Conservation (phyloP, 495 filamentous ascomycete species). For the Cudoniella acicularis region DNA sequence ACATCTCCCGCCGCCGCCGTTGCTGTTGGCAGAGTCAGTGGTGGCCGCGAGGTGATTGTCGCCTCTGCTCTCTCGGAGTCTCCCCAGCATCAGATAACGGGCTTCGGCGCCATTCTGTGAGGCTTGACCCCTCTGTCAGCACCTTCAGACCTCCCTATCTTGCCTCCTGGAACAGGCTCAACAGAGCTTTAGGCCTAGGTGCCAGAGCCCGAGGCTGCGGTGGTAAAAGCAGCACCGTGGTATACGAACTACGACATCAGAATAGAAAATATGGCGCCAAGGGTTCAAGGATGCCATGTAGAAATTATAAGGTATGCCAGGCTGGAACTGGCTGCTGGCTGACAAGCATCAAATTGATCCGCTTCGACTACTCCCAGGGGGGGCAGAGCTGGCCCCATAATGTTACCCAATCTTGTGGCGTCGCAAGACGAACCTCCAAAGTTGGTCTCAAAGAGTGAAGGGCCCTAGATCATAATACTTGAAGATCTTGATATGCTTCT, state of each 20-base stretch:
- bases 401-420: constrained; percentile 26
- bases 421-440: constrained; percentile 21
- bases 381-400: constrained; percentile 16
- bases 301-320: constrained; percentile 20
- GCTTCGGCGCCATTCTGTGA: constrained; percentile 42
- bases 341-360: constrained; percentile 27
- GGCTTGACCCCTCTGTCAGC: not conserved
- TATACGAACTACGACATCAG: constrained; percentile 15
- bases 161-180: not conserved
- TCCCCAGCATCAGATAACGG: constrained; percentile 24
- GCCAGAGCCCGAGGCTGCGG: not conserved
- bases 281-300: constrained; percentile 14
- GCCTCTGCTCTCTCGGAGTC: no score
- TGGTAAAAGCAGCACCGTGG: constrained; percentile 9
- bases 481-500: constrained; percentile 19
- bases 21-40: no score
- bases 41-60: no score
- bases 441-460: constrained; percentile 12
- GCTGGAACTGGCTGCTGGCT: constrained; percentile 22
- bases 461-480: not conserved
- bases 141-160: not conserved
- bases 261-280: constrained; percentile 22
- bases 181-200: not conserved
- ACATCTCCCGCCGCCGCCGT: no score
- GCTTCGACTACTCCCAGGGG: constrained; percentile 12